These are phyloP conservation scores for Pyropia yezoensis DNA, from an alignment of 23 red algal species.

Conservation along the genomic window DNA sequence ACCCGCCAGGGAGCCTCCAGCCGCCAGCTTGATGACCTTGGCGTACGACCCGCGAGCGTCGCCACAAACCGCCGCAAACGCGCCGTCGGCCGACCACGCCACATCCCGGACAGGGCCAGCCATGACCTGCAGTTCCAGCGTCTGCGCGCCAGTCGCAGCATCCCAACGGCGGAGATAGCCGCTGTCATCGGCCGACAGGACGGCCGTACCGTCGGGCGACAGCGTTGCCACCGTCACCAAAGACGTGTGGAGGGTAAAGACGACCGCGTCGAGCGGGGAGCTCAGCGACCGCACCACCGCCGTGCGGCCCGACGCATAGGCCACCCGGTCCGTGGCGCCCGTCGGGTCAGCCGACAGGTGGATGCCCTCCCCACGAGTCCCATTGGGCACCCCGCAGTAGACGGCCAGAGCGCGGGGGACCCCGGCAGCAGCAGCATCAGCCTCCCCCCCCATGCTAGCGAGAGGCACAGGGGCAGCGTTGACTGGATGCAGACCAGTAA, in stretches of 20 bases:
- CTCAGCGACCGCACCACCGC: conserved; percentile 50
- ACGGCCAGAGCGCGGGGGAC: background rate
- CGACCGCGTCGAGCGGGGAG: conserved; percentile 12
- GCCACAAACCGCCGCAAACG: conserved; percentile 31
- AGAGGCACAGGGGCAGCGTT: no score
- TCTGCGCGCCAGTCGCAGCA: conserved; percentile 23
- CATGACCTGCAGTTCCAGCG: conserved; percentile 27
- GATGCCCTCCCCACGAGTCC: conserved; percentile 32
- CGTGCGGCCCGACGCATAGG: conserved; percentile 48
- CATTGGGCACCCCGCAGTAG: conserved; percentile 55
- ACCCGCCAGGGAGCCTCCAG: conserved; percentile 32
- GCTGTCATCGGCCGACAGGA: conserved; percentile 50
- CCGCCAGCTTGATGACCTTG: conserved; percentile 58
- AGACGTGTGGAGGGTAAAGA: conserved; percentile 55
- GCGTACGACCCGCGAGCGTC: conserved; percentile 42
- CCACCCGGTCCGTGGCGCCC: conserved; percentile 32
- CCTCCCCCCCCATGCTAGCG: no score
- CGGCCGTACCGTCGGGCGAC: conserved; percentile 36
- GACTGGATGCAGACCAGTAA: no score
- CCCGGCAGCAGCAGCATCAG: no score
- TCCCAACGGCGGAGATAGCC: conserved; percentile 56
- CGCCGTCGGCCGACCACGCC: conserved; percentile 29
- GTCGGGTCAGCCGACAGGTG: conserved; percentile 71
- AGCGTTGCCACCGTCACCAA: conserved; percentile 31
- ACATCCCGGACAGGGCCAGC: conserved; percentile 42